phyloP scores from a whole-genome alignment of 2,329 filamentous ascomycete genomes.

The Allantophomopsis lycopodina region DNA sequence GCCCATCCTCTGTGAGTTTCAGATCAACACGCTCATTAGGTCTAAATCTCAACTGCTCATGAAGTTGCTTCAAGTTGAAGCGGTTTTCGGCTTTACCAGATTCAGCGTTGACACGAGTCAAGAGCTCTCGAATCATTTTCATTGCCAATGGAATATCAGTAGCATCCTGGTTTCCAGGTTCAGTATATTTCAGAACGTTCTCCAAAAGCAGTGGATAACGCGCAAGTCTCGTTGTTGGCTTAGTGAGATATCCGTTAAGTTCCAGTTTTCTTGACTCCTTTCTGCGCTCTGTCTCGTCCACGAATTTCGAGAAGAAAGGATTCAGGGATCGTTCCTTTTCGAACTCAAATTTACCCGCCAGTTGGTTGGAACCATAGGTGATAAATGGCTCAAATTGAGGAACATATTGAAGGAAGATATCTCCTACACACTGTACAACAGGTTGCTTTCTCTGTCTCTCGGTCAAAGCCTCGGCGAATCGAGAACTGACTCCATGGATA shows the following conservation, averaged over 20 bases:
- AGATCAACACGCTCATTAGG: slow-evolving; percentile 85
- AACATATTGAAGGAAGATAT: slow-evolving; percentile 87
- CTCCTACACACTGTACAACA: slow-evolving; percentile 79
- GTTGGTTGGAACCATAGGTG: slow-evolving; percentile 85
- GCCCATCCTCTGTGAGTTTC: slow-evolving; percentile 84
- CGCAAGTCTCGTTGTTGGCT: slow-evolving; percentile 88
- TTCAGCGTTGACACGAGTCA: slow-evolving; percentile 83
- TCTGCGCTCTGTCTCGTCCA: slow-evolving; percentile 89
- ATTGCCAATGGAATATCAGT: slow-evolving; percentile 87
- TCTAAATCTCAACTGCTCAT: slow-evolving; percentile 82
- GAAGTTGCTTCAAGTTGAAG: slow-evolving; percentile 86
- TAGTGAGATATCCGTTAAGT: slow-evolving; percentile 93
- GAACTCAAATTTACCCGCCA: slow-evolving; percentile 96
- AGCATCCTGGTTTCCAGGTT: slow-evolving; percentile 79
- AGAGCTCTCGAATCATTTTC: slow-evolving; percentile 70
- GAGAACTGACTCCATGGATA: slow-evolving; percentile 82
- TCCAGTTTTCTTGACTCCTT: slow-evolving; percentile 96
- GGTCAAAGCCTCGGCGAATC: slow-evolving; percentile 78
- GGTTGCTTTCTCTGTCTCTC: slow-evolving; percentile 80
- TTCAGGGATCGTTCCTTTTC: slow-evolving; percentile 90
- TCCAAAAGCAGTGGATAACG: slow-evolving; percentile 88
- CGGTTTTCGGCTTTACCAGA: slow-evolving; percentile 96
- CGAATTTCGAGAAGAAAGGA: slow-evolving; percentile 73
- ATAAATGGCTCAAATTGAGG: slow-evolving; percentile 94
- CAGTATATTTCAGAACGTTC: slow-evolving; percentile 82